phyloP scores from a whole-genome alignment of 2,329 filamentous ascomycete genomes.

The Alternaria panax region DNA sequence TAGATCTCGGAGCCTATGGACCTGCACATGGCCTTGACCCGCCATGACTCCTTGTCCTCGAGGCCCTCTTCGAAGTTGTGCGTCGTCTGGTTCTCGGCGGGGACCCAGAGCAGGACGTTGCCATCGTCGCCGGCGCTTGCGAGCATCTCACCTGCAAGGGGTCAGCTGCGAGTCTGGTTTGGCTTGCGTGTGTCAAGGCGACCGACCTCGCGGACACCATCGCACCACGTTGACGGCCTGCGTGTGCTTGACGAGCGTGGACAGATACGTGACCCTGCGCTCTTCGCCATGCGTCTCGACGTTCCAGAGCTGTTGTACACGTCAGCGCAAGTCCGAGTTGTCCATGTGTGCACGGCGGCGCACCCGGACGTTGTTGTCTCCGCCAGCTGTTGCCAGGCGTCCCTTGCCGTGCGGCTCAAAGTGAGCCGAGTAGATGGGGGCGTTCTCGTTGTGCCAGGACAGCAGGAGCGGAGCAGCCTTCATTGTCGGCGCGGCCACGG shows the following conservation, averaged over 20 bases:
- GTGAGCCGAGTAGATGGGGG: slow-evolving; percentile 95
- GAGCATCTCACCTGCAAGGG: slow-evolving; percentile 77
- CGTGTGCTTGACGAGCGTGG: slow-evolving; percentile 90
- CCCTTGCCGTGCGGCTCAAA: slow-evolving; percentile 94
- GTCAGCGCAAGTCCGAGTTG: slow-evolving; percentile 45
- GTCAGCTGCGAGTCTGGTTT: slow-evolving; percentile 24
- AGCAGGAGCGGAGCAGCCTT: slow-evolving; percentile 96
- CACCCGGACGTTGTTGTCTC: slow-evolving; percentile 95
- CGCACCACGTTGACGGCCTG: slow-evolving; percentile 98
- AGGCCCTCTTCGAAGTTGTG: slow-evolving; percentile 81
- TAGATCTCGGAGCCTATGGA: slow-evolving; percentile 97
- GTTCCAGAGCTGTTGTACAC: slow-evolving; percentile 77
- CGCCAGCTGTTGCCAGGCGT: slow-evolving; percentile 89
- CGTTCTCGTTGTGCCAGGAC: slow-evolving; percentile 98
- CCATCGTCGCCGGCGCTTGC: slow-evolving; percentile 97
- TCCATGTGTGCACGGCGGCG: slow-evolving; percentile 40
- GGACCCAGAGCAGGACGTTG: slow-evolving; percentile 96
- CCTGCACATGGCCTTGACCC: slow-evolving; percentile 96
- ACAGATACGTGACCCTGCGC: slow-evolving; percentile 87
- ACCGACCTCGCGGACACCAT: slow-evolving; percentile 89
- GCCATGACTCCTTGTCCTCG: slow-evolving; percentile 97
- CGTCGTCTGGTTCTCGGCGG: slow-evolving; percentile 75
- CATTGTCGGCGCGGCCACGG: slow-evolving; percentile 63
- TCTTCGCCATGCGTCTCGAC: slow-evolving; percentile 85
- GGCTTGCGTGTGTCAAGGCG: slow-evolving; percentile 9